A percentile compares a stretch with the other conserved stretches of the same genome.
These are phyloP conservation scores for Cinnamomum micranthum DNA, from an alignment of 164 flowering plant genomes.

Conservation along the genomic window DNA sequence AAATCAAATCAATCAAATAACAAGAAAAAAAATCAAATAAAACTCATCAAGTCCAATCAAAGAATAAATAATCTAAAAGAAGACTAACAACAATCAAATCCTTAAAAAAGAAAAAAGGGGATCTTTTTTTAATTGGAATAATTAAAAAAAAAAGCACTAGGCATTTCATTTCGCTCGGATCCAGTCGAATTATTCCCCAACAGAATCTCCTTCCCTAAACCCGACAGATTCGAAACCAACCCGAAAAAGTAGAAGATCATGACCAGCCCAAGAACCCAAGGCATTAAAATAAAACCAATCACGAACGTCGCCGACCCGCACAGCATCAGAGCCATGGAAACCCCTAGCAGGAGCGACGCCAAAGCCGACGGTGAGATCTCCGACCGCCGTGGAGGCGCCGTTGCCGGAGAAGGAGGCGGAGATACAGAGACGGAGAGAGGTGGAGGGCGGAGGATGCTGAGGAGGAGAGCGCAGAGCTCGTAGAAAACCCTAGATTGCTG, in stretches of 20 bases:
- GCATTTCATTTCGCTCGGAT: slow-evolving; percentile 29
- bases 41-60: no score
- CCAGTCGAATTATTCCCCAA: slow-evolving; percentile 9
- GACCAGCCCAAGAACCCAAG: slow-evolving; percentile 83
- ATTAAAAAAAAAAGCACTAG: slow-evolving; percentile 35
- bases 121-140: not conserved
- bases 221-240: slow-evolving; percentile 55
- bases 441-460: slow-evolving; percentile 56
- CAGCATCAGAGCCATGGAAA: slow-evolving; percentile 79
- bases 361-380: slow-evolving; percentile 70
- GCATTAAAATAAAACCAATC: slow-evolving; percentile 86
- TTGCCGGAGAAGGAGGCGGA: not conserved
- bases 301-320: slow-evolving; percentile 91
- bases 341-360: slow-evolving; percentile 73
- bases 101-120: not conserved
- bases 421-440: slow-evolving; percentile 22
- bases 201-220: slow-evolving; percentile 59
- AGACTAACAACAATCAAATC: not conserved
- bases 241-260: slow-evolving; percentile 70
- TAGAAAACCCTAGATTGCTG: slow-evolving; percentile 55
- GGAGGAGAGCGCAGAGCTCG: slow-evolving; percentile 63
- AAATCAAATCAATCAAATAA: no score
- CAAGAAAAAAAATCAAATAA: no score
- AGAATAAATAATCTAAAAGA: not conserved
- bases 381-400: slow-evolving; percentile 8